phyloP scores from a whole-genome alignment of 495 filamentous ascomycete species.

The Neohortaea acidophila region DNA sequence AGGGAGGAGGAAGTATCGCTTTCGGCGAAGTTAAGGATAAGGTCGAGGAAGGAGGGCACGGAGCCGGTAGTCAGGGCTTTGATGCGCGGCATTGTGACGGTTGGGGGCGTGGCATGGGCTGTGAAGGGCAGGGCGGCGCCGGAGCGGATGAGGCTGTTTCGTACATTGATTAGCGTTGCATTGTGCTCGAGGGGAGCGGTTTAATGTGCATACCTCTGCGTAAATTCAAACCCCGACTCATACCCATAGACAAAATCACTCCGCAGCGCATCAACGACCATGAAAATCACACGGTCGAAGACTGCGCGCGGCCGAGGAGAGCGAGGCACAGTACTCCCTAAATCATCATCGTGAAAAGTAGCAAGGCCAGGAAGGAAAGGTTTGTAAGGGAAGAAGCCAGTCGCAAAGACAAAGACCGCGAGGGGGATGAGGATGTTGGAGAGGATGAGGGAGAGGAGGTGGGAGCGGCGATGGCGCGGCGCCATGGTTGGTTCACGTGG shows the following conservation, averaged over 20 bases:
- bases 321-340: background rate
- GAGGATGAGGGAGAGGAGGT: constrained; percentile 11
- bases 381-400: constrained; percentile 96
- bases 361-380: constrained; percentile 71
- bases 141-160: constrained; percentile 57
- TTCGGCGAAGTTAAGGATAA: constrained; percentile 93
- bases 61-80: constrained; percentile 97
- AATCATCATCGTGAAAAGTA: constrained; percentile 8
- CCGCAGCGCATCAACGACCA: constrained; percentile 91
- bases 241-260: constrained; percentile 90
- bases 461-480: background rate
- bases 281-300: constrained; percentile 86
- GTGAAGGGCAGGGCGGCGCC: constrained; percentile 85
- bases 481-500: constrained; percentile 3
- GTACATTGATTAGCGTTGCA: background rate
- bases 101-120: constrained; percentile 87
- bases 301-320: constrained; percentile 35
- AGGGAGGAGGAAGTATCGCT: constrained; percentile 78
- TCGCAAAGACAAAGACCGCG: constrained; percentile 67
- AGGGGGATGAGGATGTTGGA: constrained; percentile 66
- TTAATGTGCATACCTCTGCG: constrained; percentile 57
- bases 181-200: constrained; percentile 8
- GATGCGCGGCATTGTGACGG: constrained; percentile 94
- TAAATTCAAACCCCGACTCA: constrained; percentile 71
- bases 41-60: constrained; percentile 89